Conservation (phyloP, 139 green algal species). For the Chlamydomonas incerta region DNA sequence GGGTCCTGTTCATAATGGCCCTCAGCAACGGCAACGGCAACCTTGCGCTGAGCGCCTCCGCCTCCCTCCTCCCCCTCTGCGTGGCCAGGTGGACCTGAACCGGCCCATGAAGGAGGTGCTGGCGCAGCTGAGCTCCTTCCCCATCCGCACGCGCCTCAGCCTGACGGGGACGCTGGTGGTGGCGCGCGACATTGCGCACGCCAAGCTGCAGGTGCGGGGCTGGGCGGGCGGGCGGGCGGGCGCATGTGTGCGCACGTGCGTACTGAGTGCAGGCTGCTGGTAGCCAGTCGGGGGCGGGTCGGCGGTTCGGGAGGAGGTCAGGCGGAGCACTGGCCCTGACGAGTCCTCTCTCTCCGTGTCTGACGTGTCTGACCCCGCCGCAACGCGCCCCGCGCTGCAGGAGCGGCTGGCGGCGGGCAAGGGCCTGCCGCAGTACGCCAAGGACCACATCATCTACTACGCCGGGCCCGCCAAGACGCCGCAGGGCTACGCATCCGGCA, state of each 20-base stretch:
- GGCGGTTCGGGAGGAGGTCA: too few relatives aligned
- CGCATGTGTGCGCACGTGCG: too few relatives aligned
- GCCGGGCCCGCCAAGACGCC: constrained; percentile 64
- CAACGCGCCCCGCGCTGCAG: neutral
- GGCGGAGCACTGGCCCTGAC: too few relatives aligned
- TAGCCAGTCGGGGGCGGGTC: too few relatives aligned
- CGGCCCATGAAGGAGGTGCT: constrained; percentile 54
- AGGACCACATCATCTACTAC: constrained; percentile 70
- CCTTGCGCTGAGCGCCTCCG: too few relatives aligned
- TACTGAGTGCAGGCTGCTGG: too few relatives aligned
- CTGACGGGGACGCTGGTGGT: constrained; percentile 59
- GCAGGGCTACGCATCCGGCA: constrained; percentile 51
- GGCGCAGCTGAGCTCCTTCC: constrained; percentile 43
- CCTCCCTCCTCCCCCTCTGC: neutral
- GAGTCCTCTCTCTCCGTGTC: too few relatives aligned
- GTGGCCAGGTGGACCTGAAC: constrained; percentile 60
- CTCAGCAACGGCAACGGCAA: too few relatives aligned
- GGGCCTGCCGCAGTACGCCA: constrained; percentile 55
- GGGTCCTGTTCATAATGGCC: neutral
- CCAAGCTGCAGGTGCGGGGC: constrained; percentile 56
- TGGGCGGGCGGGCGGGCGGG: neutral
- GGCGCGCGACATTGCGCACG: constrained; percentile 62
- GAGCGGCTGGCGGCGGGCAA: constrained; percentile 46
- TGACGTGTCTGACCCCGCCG: too few relatives aligned
- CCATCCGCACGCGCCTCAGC: constrained; percentile 57